Percentiles rank a stretch among this genome's conserved stretches.
These are phyloP conservation scores for Russula abietina DNA, from an alignment of 768 basidiomycete species.

Conservation along the genomic window DNA sequence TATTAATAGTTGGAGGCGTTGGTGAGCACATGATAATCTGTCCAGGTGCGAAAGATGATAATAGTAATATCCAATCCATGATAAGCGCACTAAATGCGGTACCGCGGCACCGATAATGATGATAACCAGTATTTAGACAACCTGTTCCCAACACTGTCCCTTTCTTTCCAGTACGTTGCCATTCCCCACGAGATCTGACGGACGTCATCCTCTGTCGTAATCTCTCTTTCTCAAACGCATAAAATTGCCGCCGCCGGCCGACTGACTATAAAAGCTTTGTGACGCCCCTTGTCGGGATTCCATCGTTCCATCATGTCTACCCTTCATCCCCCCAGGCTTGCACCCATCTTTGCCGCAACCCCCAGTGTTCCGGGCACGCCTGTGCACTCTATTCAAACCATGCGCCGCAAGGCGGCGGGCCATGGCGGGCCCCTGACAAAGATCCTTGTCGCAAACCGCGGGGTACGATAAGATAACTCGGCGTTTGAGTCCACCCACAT, in stretches of 20 bases:
- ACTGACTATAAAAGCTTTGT: constrained; percentile 17
- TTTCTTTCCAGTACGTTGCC: not conserved
- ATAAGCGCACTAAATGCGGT: constrained; percentile 4
- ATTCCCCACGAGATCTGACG: not conserved
- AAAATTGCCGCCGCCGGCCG: constrained; percentile 1
- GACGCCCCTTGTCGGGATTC: not conserved
- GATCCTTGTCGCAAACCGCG: constrained; percentile 88
- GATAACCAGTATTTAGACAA: not conserved
- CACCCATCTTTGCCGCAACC: constrained; percentile 63
- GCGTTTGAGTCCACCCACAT: not conserved
- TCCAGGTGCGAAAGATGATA: not conserved
- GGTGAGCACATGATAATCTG: constrained; percentile 2
- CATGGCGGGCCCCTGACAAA: constrained; percentile 86
- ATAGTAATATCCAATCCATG: not conserved
- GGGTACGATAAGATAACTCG: constrained; percentile 52
- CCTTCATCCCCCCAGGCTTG: constrained; percentile 68
- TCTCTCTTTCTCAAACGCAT: not conserved
- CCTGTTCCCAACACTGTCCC: not conserved
- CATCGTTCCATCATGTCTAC: constrained; percentile 23
- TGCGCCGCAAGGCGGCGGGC: constrained; percentile 87
- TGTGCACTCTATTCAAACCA: constrained; percentile 84
- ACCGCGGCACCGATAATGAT: not conserved
- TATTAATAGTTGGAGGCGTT: not conserved
- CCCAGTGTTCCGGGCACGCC: constrained; percentile 80
- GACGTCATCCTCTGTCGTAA: not conserved